Evolutionary conservation across 148 eudicot species (phyloP).

Genomic region (Silene conica): DNA sequence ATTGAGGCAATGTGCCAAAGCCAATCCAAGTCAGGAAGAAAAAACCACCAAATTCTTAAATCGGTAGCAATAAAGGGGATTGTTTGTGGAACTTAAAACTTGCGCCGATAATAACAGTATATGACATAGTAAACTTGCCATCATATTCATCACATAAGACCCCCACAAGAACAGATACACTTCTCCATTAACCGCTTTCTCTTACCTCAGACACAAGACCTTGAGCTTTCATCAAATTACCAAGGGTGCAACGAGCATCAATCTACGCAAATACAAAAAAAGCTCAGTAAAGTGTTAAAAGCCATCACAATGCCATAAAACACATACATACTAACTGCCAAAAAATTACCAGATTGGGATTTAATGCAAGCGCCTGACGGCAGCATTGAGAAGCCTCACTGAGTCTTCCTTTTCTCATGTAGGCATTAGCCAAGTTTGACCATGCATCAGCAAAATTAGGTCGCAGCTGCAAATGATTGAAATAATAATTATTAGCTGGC

Average conservation of each 20-base stretch:
- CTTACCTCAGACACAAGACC: conserved; percentile 83
- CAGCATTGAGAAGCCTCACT: conserved; percentile 88
- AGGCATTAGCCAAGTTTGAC: conserved; percentile 95
- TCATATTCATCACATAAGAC: conserved; percentile 9
- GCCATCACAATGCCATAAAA: conserved; percentile 1
- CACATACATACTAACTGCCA: neutral
- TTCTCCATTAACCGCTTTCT: neutral
- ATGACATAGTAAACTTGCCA: neutral
- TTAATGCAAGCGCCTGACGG: conserved; percentile 84
- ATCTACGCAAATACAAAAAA: conserved; percentile 42
- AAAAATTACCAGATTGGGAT: conserved; percentile 65
- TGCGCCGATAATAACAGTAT: neutral
- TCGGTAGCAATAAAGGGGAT: neutral
- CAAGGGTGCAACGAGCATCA: conserved; percentile 95
- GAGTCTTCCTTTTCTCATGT: conserved; percentile 82
- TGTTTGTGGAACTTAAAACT: neutral
- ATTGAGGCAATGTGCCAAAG: neutral
- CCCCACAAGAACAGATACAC: neutral
- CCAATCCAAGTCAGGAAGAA: neutral
- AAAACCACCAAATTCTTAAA: neutral
- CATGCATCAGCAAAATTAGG: conserved; percentile 98
- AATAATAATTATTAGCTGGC: neutral
- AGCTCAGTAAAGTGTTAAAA: conserved; percentile 9
- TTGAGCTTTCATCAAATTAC: conserved; percentile 93
- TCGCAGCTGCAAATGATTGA: conserved; percentile 58